A percentile compares a stretch with the other conserved stretches of the same genome.
phyloP scores from a whole-genome alignment of 2,329 filamentous ascomycete genomes.

The Trichoderma pleuroti region DNA sequence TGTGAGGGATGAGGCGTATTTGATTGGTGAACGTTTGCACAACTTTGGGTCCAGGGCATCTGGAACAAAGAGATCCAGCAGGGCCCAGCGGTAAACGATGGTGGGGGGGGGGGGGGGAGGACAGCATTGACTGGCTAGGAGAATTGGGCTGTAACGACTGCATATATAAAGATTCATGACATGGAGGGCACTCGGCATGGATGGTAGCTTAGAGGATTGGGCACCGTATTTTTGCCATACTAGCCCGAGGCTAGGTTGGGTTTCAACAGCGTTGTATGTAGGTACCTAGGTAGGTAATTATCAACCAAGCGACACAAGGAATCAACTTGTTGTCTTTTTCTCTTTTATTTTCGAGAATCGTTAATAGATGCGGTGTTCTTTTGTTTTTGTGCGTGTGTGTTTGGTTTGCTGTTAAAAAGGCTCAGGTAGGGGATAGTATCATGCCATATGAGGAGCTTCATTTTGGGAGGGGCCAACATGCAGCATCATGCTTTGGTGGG shows the following conservation, averaged over 20 bases:
- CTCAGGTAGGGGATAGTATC: background rate
- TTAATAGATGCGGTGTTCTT: background rate
- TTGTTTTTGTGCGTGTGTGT: background rate
- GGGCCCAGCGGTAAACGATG: conserved; percentile 35
- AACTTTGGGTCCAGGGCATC: conserved; percentile 68
- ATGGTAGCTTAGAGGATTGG: background rate
- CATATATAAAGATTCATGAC: background rate
- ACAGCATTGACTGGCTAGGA: background rate
- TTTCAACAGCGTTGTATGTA: background rate
- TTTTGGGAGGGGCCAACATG: background rate
- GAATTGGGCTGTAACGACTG: conserved; percentile 1
- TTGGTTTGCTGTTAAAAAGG: background rate
- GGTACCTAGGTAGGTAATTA: background rate
- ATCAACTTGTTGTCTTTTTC: background rate
- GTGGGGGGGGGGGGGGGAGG: background rate
- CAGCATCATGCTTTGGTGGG: background rate
- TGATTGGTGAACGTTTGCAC: conserved; percentile 91
- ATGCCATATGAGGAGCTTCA: background rate
- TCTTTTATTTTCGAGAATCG: background rate
- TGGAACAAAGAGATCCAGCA: conserved; percentile 32
- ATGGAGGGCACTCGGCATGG: background rate
- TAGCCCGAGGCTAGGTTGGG: background rate
- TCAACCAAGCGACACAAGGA: background rate
- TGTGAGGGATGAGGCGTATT: conserved; percentile 90
- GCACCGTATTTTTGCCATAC: background rate